Evolutionary conservation across 805 yeast species (phyloP).

Genomic region (Wickerhamomyces hampshirensis): DNA sequence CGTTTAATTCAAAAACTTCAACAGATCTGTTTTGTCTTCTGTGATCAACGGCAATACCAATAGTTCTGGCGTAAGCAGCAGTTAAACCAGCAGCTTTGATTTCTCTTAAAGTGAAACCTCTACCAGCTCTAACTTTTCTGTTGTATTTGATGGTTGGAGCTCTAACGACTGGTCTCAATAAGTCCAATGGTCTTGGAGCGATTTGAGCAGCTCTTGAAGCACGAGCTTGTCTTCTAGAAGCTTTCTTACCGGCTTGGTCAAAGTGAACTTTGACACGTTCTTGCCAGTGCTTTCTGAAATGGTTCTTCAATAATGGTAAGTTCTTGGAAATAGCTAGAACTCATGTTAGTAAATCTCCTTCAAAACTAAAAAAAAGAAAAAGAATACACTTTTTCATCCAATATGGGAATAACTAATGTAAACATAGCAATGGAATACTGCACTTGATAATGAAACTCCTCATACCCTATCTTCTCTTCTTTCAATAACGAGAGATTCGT

Average conservation of each 20-base stretch:
- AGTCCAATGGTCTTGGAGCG: conserved; percentile 98
- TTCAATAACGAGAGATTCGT: too few relatives aligned
- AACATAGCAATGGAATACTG: too few relatives aligned
- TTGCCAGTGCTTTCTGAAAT: conserved; percentile 99
- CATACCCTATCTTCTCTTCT: too few relatives aligned
- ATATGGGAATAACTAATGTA: too few relatives aligned
- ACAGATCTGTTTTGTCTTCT: conserved; percentile 98
- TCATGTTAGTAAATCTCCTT: conserved; percentile 19
- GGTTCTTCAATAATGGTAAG: conserved; percentile 98
- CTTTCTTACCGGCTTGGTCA: conserved; percentile 99
- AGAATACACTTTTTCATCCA: too few relatives aligned
- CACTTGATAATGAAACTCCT: too few relatives aligned
- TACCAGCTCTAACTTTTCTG: conserved; percentile 99
- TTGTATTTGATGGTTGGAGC: conserved; percentile 98
- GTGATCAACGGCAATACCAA: conserved; percentile 99
- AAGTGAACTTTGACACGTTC: conserved; percentile 99
- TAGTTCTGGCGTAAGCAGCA: conserved; percentile 93
- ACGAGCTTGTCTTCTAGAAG: conserved; percentile 93
- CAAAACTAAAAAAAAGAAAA: neutral
- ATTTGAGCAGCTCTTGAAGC: conserved; percentile 87
- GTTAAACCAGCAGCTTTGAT: conserved; percentile 95
- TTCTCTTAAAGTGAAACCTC: conserved; percentile 98
- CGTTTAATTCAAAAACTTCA: conserved; percentile 92
- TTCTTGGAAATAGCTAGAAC: conserved; percentile 91
- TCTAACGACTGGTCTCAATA: conserved; percentile 96